These are phyloP conservation scores for Barnettozyma wickerhamii DNA, from an alignment of 805 yeast species.

Conservation along the genomic window DNA sequence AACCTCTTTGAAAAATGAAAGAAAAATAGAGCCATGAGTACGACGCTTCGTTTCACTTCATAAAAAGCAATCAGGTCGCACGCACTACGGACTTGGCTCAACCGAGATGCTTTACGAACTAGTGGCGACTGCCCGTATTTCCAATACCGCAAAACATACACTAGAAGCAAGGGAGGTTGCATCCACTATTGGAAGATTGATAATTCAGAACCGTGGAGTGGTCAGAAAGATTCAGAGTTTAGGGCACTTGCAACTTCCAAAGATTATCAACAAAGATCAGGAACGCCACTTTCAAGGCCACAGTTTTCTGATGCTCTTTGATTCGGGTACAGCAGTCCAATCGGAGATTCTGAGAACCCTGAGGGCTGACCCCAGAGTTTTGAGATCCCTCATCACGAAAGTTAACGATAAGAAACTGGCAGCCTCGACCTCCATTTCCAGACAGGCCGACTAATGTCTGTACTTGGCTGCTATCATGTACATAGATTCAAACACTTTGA, in stretches of 20 bases:
- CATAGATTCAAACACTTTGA: neutral
- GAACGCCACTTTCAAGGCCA: constrained; percentile 89
- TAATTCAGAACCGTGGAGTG: constrained; percentile 91
- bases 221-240: constrained; percentile 75
- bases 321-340: constrained; percentile 82
- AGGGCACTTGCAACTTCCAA: constrained; percentile 77
- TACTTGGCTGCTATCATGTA: too few relatives aligned
- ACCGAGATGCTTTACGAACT: constrained; percentile 80
- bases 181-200: constrained; percentile 73
- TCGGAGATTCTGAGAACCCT: constrained; percentile 76
- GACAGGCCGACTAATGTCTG: constrained; percentile 20
- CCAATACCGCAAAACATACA: constrained; percentile 48
- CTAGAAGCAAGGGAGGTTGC: constrained; percentile 63
- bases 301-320: constrained; percentile 83
- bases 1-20: too few relatives aligned
- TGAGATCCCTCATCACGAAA: constrained; percentile 70
- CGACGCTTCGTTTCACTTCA: too few relatives aligned
- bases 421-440: constrained; percentile 53
- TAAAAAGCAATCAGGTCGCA: too few relatives aligned
- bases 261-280: constrained; percentile 76
- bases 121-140: constrained; percentile 81
- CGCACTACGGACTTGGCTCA: too few relatives aligned
- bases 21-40: too few relatives aligned
- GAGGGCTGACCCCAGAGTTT: constrained; percentile 85
- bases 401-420: constrained; percentile 50